Evolutionary conservation across 2,329 filamentous ascomycete genomes (phyloP).

Genomic region (Colletotrichum sojae): DNA sequence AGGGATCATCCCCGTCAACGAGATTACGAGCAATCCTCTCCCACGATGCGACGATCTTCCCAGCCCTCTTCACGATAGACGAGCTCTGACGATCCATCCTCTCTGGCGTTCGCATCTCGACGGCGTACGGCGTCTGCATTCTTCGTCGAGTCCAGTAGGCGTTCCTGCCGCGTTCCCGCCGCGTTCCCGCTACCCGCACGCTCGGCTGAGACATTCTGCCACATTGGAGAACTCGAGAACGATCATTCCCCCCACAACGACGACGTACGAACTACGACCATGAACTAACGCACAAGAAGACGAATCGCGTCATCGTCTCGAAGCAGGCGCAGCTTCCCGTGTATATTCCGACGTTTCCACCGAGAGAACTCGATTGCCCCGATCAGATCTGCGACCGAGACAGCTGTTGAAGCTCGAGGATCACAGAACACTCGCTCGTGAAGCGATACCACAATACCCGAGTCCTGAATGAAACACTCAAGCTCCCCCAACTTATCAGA

Average conservation of each 20-base stretch:
- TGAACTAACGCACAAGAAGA: neutral
- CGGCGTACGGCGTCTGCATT: conserved; percentile 4
- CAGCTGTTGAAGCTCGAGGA: no score
- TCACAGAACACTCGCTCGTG: no score
- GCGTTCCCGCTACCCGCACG: neutral
- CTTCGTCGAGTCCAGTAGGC: neutral
- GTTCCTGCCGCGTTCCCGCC: neutral
- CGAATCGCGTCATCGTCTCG: no score
- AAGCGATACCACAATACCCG: neutral
- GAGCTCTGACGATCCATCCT: neutral
- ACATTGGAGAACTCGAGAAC: neutral
- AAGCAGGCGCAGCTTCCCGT: no score
- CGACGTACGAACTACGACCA: neutral
- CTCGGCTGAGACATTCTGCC: conserved; percentile 30
- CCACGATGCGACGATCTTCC: neutral
- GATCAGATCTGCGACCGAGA: no score
- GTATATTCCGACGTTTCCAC: no score
- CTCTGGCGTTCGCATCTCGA: neutral
- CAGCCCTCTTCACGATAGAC: neutral
- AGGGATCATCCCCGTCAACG: conserved; percentile 21
- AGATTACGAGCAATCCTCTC: conserved; percentile 12
- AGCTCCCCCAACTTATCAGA: neutral
- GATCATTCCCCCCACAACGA: neutral
- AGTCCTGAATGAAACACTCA: neutral
- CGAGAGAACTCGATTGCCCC: no score